These are phyloP conservation scores for Cornus florida DNA, from an alignment of 148 eudicot species.

Conservation along the genomic window DNA sequence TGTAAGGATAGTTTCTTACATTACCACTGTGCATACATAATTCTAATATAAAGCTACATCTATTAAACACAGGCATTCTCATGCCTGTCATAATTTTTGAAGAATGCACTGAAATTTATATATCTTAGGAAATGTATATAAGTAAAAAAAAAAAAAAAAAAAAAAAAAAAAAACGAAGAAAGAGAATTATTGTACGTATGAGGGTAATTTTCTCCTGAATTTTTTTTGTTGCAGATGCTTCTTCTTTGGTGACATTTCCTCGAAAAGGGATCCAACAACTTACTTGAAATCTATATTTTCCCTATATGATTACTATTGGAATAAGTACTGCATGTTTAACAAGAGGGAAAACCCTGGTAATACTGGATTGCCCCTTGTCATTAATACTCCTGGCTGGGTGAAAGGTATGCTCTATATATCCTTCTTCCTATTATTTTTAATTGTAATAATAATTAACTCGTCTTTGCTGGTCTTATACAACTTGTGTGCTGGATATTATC, in stretches of 20 bases:
- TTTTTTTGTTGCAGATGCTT: conserved; percentile 55
- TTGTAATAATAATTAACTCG: background rate
- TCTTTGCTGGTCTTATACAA: background rate
- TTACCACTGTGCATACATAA: background rate
- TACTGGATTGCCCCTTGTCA: conserved; percentile 65
- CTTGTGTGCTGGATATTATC: background rate
- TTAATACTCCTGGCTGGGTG: conserved; percentile 93
- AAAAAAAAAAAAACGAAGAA: too few relatives aligned
- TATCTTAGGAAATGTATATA: too few relatives aligned
- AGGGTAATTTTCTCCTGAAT: too few relatives aligned
- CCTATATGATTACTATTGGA: conserved; percentile 58
- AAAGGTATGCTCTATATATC: conserved; percentile 53
- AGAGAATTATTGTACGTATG: too few relatives aligned
- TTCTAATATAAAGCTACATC: background rate
- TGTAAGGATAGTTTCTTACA: background rate
- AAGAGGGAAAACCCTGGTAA: conserved; percentile 31
- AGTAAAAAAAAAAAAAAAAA: too few relatives aligned
- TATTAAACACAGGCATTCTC: background rate
- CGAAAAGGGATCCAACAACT: conserved; percentile 76
- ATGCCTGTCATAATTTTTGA: background rate
- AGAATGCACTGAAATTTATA: background rate
- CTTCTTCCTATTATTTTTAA: background rate
- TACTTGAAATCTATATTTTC: conserved; percentile 55
- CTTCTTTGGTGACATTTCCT: conserved; percentile 85
- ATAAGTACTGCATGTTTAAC: conserved; percentile 29